Conservation (phyloP, 2,329 filamentous ascomycete genomes). For the Cercospora sp. region DNA sequence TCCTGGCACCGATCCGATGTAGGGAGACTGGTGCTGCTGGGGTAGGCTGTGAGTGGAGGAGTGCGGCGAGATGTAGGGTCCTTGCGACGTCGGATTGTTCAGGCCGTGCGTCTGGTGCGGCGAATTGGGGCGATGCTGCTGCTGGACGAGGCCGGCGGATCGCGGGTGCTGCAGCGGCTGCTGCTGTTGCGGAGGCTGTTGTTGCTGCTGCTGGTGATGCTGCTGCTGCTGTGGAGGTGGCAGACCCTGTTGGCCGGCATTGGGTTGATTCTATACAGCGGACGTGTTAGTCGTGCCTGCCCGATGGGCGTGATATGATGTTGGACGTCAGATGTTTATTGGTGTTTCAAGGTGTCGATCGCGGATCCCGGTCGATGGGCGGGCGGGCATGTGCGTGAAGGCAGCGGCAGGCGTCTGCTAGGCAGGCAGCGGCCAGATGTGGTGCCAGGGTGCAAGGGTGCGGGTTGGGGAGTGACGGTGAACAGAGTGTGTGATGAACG, state of each 20-base stretch:
- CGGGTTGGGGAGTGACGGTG: constrained; percentile 14
- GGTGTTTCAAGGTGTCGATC: constrained; percentile 25
- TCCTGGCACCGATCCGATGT: constrained; percentile 66
- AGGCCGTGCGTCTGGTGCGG: constrained; percentile 61
- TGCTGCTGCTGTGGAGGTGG: constrained; percentile 61
- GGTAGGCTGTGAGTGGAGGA: constrained; percentile 59
- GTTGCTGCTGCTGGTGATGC: constrained; percentile 65
- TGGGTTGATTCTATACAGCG: constrained; percentile 33
- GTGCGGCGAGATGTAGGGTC: constrained; percentile 68
- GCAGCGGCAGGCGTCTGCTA: constrained; percentile 11
- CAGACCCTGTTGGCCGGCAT: constrained; percentile 62
- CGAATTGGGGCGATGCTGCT: constrained; percentile 65
- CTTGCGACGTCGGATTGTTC: constrained; percentile 54
- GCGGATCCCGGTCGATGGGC: constrained; percentile 21
- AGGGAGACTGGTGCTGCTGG: constrained; percentile 57
- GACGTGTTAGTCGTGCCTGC: constrained; percentile 26
- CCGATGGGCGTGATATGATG: constrained; percentile 16
- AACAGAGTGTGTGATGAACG: constrained; percentile 12
- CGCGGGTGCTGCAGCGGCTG: constrained; percentile 69
- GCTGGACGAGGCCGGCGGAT: constrained; percentile 71
- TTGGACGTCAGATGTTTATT: constrained; percentile 22
- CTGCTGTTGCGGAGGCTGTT: constrained; percentile 1
- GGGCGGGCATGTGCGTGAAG: constrained; percentile 11
- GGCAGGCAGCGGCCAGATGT: constrained; percentile 11
- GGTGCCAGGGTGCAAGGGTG: constrained; percentile 19